These are phyloP conservation scores for Epichloe coenophiala DNA, from an alignment of 2,329 filamentous ascomycete genomes.

Conservation along the genomic window DNA sequence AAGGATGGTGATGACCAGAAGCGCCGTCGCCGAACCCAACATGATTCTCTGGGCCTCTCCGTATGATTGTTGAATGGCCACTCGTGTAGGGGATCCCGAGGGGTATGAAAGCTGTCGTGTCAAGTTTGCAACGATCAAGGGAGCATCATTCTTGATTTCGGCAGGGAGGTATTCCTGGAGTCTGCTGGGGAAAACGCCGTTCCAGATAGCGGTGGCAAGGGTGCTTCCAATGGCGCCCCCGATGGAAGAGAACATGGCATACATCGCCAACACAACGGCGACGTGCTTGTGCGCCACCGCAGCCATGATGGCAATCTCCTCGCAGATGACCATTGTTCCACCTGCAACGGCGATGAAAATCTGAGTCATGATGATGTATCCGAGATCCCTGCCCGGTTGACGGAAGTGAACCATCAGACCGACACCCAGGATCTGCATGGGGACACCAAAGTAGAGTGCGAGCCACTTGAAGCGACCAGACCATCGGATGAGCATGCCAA, in stretches of 20 bases:
- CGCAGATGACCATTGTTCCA: constrained; percentile 38
- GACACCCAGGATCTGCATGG: constrained; percentile 40
- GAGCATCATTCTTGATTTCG: too few relatives aligned
- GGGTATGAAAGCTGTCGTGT: too few relatives aligned
- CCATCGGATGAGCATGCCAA: constrained; percentile 31
- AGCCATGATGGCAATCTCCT: constrained; percentile 45
- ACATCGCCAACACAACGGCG: constrained; percentile 32
- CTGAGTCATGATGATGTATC: constrained; percentile 39
- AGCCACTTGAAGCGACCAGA: constrained; percentile 37
- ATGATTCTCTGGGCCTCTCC: background rate
- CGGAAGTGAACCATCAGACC: constrained; percentile 25
- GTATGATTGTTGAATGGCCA: background rate
- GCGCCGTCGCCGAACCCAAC: background rate
- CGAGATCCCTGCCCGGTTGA: constrained; percentile 24
- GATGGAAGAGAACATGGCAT: constrained; percentile 30
- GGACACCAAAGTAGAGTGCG: constrained; percentile 25
- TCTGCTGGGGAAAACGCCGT: constrained; percentile 21
- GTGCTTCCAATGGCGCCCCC: constrained; percentile 32
- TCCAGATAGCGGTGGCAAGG: constrained; percentile 29
- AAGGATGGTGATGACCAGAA: too few relatives aligned
- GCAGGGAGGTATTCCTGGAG: background rate
- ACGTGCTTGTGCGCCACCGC: constrained; percentile 40
- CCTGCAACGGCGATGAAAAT: constrained; percentile 39
- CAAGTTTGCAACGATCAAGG: too few relatives aligned
- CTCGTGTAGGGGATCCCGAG: too few relatives aligned